phyloP scores from a whole-genome alignment of 768 basidiomycete species.

The Myochromella boudieri region DNA sequence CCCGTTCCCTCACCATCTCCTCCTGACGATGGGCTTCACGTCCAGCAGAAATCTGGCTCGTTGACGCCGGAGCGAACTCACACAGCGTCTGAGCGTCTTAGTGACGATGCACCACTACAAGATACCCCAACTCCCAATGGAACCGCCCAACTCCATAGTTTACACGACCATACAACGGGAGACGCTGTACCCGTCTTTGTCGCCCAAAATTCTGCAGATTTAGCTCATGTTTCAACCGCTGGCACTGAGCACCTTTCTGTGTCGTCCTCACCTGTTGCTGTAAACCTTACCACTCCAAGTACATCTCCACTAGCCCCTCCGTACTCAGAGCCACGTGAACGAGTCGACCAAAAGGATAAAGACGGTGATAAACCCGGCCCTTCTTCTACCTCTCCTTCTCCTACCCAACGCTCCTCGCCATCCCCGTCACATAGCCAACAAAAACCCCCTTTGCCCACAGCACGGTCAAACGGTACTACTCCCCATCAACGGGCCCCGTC shows the following conservation, averaged over 20 bases:
- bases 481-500: slow-evolving; percentile 14
- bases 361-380: slow-evolving; percentile 17
- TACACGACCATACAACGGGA: not conserved
- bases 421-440: slow-evolving; percentile 9
- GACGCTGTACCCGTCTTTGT: not conserved
- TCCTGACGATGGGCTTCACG: slow-evolving; percentile 1
- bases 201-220: not conserved
- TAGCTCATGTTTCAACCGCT: slow-evolving; percentile 8
- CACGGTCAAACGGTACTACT: slow-evolving; percentile 19
- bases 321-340: slow-evolving; percentile 14
- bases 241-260: slow-evolving; percentile 9
- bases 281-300: slow-evolving; percentile 9
- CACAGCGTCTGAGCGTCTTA: slow-evolving; percentile 2
- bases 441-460: slow-evolving; percentile 14
- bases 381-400: slow-evolving; percentile 9
- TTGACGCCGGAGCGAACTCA: slow-evolving; percentile 8
- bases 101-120: slow-evolving; percentile 16
- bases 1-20: slow-evolving; percentile 11
- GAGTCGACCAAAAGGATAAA: slow-evolving; percentile 16
- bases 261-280: slow-evolving; percentile 8
- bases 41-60: slow-evolving; percentile 3
- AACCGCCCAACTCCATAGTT: slow-evolving; percentile 2
- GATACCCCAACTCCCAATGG: slow-evolving; percentile 10
- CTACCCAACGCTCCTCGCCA: slow-evolving; percentile 10
- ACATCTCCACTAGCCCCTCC: slow-evolving; percentile 1